Base-by-base conservation (phyloP, 208 protist species). In the Tritrichomonas musculus region DNA sequence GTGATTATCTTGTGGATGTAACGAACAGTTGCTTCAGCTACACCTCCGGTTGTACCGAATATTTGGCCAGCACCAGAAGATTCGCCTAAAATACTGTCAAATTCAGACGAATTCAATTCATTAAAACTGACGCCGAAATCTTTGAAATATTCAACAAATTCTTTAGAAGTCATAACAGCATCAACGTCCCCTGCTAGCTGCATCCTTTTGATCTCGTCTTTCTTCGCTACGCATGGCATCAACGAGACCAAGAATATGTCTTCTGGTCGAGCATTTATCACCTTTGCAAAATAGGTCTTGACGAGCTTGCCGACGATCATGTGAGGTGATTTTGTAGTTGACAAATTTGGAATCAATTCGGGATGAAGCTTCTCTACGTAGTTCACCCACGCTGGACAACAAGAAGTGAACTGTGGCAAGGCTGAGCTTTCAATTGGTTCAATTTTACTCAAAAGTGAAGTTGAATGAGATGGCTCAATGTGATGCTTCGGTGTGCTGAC, bases 401-500 rank as follows among this genome's bases (percentile, higher is more conserved):
- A 95, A 0, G 94, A 94, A 36, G 94, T 95, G 66, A 95, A 95
- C 92, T 95, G 66, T 30, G 95, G 95, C 41, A 95, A 49, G 17
- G 93, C 69, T n/a, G n/a, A n/a, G n/a, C n/a, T n/a, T n/a, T n/a
- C n/a, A n/a, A n/a, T n/a, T n/a, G n/a, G n/a, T n/a, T n/a, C n/a
- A n/a, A n/a, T n/a, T n/a, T n/a, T n/a, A n/a, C n/a, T n/a, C n/a
- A n/a, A n/a, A n/a, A n/a, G n/a, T n/a, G n/a, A n/a, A n/a, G n/a
- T n/a, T n/a, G n/a, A n/a, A n/a, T n/a, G n/a, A n/a, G n/a, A n/a
- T n/a, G n/a, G n/a, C n/a, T n/a, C n/a, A n/a, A n/a, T n/a, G n/a
- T n/a, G n/a, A n/a, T n/a, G n/a, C n/a, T n/a, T n/a, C n/a, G n/a
- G n/a, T n/a, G n/a, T n/a, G n/a, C n/a, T n/a, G n/a, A n/a, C n/a